Conservation (phyloP, 257 asterid species). For the Fraxinus americana region DNA sequence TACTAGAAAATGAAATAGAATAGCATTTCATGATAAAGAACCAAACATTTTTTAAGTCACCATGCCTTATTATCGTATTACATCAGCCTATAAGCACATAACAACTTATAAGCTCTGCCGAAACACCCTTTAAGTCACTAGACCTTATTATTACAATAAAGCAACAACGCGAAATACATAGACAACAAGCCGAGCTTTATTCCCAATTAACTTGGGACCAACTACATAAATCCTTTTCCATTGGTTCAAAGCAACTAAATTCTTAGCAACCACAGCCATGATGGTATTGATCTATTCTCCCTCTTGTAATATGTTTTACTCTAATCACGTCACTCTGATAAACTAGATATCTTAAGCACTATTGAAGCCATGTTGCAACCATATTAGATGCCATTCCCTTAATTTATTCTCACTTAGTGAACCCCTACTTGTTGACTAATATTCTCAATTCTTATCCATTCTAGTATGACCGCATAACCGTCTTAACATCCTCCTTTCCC, state of each 20-base stretch:
- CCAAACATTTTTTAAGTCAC: background rate
- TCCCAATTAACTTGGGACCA: background rate
- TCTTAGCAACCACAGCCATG: background rate
- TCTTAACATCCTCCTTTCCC: background rate
- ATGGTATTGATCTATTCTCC: background rate
- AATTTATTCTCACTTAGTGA: background rate
- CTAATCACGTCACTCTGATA: background rate
- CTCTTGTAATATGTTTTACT: background rate
- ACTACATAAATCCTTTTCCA: background rate
- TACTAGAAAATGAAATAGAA: constrained; percentile 4
- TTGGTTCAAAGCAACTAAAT: background rate
- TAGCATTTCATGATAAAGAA: constrained; percentile 8
- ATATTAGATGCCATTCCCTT: background rate
- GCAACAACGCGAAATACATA: too few species aligned
- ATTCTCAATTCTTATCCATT: background rate
- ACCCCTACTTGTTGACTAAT: background rate
- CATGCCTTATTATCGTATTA: background rate
- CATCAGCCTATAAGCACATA: constrained; percentile 15
- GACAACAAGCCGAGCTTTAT: background rate
- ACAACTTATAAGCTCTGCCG: background rate
- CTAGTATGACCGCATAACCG: background rate
- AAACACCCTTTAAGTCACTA: background rate
- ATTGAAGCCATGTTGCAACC: background rate
- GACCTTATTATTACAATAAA: background rate
- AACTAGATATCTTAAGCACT: background rate